Evolutionary conservation across 768 basidiomycete species (phyloP).

Genomic region (Glaciozyma martinii): DNA sequence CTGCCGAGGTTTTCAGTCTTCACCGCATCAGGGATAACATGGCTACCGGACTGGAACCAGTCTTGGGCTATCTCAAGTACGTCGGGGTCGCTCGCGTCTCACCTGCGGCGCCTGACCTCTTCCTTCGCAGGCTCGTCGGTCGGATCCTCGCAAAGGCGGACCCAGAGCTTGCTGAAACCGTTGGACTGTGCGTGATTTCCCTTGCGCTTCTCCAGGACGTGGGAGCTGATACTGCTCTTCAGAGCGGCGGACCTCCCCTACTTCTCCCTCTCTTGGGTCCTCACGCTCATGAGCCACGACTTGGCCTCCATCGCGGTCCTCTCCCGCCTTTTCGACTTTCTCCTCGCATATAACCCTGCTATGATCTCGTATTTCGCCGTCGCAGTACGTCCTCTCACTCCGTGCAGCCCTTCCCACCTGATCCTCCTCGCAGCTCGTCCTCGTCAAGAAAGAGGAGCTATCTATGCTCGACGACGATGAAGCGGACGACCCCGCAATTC

Average conservation of each 20-base stretch:
- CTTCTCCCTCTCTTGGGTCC: slow-evolving; percentile 45
- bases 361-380: slow-evolving; percentile 43
- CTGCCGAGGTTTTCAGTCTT: slow-evolving; percentile 39
- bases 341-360: slow-evolving; percentile 43
- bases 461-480: slow-evolving; percentile 34
- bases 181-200: slow-evolving; percentile 33
- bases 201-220: not conserved
- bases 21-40: slow-evolving; percentile 43
- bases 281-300: slow-evolving; percentile 45
- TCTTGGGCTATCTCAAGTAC: slow-evolving; percentile 42
- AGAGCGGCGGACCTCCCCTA: slow-evolving; percentile 42
- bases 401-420: not conserved
- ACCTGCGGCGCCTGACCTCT: too few relatives aligned
- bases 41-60: slow-evolving; percentile 41
- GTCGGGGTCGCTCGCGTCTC: not conserved
- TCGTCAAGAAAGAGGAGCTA: slow-evolving; percentile 22
- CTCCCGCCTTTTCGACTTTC: slow-evolving; percentile 43
- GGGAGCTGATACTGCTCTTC: not conserved
- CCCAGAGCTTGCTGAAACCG: slow-evolving; percentile 38
- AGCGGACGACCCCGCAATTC: slow-evolving; percentile 40
- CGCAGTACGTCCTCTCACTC: slow-evolving; percentile 36
- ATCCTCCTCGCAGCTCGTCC: slow-evolving; percentile 38
- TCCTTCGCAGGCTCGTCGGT: slow-evolving; percentile 38
- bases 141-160: slow-evolving; percentile 40
- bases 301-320: slow-evolving; percentile 40